Conservation (phyloP, 169 alveolate species). For the Plasmodium blacklocki region DNA sequence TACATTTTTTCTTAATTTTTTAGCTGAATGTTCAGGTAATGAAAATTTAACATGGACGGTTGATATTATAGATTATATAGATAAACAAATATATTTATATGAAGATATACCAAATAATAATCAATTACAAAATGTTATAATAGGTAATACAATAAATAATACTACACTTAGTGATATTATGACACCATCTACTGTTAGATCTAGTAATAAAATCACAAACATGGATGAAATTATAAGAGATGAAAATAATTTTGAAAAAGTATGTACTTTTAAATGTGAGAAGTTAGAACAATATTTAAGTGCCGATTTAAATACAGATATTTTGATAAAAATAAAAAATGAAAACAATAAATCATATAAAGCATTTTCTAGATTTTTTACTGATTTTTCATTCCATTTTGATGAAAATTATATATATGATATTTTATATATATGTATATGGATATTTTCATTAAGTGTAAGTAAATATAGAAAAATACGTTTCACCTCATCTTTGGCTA, state of each 20-base stretch:
- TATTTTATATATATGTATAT: conserved; percentile 67
- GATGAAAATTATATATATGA: conserved; percentile 71
- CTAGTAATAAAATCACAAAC: conserved; percentile 46
- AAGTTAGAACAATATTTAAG: conserved; percentile 71
- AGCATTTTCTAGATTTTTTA: conserved; percentile 49
- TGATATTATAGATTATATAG: conserved; percentile 76
- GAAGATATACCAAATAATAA: conserved; percentile 32
- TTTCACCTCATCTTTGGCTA: conserved; percentile 70
- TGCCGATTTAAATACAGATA: conserved; percentile 45
- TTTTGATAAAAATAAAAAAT: conserved; percentile 66
- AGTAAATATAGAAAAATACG: conserved; percentile 73
- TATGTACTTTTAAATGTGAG: conserved; percentile 72
- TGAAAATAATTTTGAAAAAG: conserved; percentile 66
- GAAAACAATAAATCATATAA: conserved; percentile 73
- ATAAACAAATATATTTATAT: conserved; percentile 62
- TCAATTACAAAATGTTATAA: not conserved
- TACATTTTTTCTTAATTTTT: conserved; percentile 64
- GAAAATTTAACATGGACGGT: conserved; percentile 68
- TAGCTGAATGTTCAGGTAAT: conserved; percentile 78
- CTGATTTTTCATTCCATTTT: conserved; percentile 71
- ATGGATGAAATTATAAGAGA: conserved; percentile 73
- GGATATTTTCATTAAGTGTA: conserved; percentile 74
- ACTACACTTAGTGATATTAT: conserved; percentile 18
- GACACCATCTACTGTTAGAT: conserved; percentile 59
- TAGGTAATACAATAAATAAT: not conserved